These are phyloP conservation scores for Perkinsus olseni DNA, from an alignment of 169 alveolate genomes.

Conservation along the genomic window DNA sequence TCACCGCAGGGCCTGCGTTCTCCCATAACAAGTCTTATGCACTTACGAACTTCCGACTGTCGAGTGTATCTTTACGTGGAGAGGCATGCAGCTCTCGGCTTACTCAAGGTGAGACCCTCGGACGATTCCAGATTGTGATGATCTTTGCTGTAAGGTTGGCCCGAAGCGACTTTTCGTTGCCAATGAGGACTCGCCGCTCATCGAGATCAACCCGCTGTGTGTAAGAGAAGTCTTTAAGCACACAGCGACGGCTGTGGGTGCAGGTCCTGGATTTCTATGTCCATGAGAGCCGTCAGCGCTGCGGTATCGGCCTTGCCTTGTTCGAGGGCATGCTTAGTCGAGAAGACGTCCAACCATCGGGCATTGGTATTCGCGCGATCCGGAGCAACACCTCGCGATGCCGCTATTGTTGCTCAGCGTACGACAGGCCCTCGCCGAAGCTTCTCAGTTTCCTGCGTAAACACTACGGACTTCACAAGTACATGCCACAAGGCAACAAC, in stretches of 20 bases:
- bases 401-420: conserved; percentile 40
- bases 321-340: neutral
- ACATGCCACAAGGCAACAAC: conserved; percentile 62
- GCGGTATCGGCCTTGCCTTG: conserved; percentile 59
- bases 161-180: neutral
- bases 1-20: neutral
- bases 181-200: neutral
- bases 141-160: neutral
- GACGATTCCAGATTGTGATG: neutral
- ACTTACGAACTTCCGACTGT: neutral
- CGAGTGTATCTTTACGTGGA: neutral
- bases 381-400: neutral
- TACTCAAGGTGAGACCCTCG: neutral
- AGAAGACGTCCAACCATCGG: neutral
- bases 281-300: conserved; percentile 62
- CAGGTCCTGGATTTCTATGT: conserved; percentile 76
- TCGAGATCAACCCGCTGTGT: neutral
- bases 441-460: conserved; percentile 56
- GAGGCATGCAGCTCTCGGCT: neutral
- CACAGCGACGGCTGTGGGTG: conserved; percentile 51
- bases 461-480: conserved; percentile 50
- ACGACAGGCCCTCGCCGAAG: conserved; percentile 76
- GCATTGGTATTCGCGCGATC: neutral
- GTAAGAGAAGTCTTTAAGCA: neutral
- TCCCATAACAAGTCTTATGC: neutral